A percentile compares a stretch with the other conserved stretches of the same genome.
Evolutionary conservation across 345 rosid genomes (phyloP).

Genomic region (Salix viminalis): DNA sequence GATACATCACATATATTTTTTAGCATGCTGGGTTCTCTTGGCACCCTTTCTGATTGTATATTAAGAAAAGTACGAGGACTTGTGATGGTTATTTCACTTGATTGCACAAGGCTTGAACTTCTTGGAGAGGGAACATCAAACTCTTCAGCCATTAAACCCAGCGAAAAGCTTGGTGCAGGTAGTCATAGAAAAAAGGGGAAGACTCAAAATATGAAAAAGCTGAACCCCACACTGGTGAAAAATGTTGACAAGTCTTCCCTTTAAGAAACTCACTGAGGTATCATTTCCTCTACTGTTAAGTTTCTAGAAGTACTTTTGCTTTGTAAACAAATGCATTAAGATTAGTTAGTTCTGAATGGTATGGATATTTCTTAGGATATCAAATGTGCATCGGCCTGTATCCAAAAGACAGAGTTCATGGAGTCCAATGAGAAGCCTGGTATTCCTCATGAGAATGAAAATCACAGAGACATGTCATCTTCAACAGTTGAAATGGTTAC

Average conservation of each 20-base stretch:
- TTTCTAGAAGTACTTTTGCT: conserved; percentile 1
- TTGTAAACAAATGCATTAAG: not conserved
- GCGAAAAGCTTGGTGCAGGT: conserved; percentile 42
- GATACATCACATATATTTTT: conserved; percentile 47
- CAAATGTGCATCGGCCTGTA: conserved; percentile 11
- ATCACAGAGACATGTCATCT: conserved; percentile 26
- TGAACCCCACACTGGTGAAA: conserved; percentile 28
- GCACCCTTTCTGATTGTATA: conserved; percentile 62
- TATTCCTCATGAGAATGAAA: conserved; percentile 30
- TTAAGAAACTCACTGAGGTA: conserved; percentile 50
- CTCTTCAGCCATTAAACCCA: conserved; percentile 44
- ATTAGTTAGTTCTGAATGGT: conserved; percentile 11
- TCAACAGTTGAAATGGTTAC: conserved; percentile 39
- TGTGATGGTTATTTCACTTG: conserved; percentile 64
- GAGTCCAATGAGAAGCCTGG: conserved; percentile 39
- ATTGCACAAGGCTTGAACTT: conserved; percentile 74
- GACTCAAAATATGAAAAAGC: conserved; percentile 41
- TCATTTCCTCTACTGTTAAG: conserved; percentile 11
- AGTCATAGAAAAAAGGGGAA: conserved; percentile 59
- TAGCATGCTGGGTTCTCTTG: conserved; percentile 61
- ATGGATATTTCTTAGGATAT: conserved; percentile 35
- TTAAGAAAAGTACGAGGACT: conserved; percentile 69
- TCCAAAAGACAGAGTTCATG: conserved; percentile 26
- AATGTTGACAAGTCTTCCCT: conserved; percentile 22
- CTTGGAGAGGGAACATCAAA: conserved; percentile 52